phyloP scores from a whole-genome alignment of 1,284 basidiomycete genomes.

The Sphagnurus paluster region DNA sequence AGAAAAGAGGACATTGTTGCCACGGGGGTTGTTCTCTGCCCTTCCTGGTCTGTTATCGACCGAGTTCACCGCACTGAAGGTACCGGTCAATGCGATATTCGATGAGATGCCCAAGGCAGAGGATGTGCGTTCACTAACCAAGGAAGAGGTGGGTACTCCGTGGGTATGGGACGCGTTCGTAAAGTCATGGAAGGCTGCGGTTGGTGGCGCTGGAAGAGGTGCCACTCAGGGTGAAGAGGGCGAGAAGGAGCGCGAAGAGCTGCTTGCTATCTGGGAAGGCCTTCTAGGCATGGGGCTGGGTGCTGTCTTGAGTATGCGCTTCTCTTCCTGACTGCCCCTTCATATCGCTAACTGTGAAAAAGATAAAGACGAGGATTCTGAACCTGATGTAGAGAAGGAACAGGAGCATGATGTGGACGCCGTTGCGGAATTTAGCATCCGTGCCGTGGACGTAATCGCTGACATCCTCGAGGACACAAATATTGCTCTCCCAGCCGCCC shows the following conservation, averaged over 20 bases:
- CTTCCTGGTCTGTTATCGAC: conserved; percentile 59
- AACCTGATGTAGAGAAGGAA: conserved; percentile 5
- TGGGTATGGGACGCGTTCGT: conserved; percentile 57
- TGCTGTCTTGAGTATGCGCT: conserved; percentile 28
- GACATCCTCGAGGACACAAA: conserved; percentile 52
- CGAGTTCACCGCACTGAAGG: conserved; percentile 51
- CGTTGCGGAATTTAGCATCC: conserved; percentile 39
- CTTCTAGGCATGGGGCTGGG: conserved; percentile 32
- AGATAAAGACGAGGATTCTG: conserved; percentile 30
- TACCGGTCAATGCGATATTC: conserved; percentile 48
- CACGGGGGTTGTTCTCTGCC: conserved; percentile 54
- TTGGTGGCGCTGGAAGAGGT: conserved; percentile 35
- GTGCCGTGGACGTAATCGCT: conserved; percentile 37
- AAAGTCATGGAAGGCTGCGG: conserved; percentile 53
- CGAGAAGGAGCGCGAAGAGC: conserved; percentile 13
- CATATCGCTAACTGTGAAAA: conserved; percentile 6
- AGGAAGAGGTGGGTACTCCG: conserved; percentile 53
- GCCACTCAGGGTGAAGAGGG: conserved; percentile 7
- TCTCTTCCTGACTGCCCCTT: background rate
- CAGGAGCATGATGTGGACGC: conserved; percentile 22
- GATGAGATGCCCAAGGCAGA: conserved; percentile 49
- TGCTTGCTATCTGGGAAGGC: conserved; percentile 32
- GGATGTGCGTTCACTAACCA: conserved; percentile 54
- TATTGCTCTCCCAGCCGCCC: conserved; percentile 34
- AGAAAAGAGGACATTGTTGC: conserved; percentile 51